These are phyloP conservation scores for Vigna hirtella DNA, from an alignment of 306 rosid species.

Conservation along the genomic window DNA sequence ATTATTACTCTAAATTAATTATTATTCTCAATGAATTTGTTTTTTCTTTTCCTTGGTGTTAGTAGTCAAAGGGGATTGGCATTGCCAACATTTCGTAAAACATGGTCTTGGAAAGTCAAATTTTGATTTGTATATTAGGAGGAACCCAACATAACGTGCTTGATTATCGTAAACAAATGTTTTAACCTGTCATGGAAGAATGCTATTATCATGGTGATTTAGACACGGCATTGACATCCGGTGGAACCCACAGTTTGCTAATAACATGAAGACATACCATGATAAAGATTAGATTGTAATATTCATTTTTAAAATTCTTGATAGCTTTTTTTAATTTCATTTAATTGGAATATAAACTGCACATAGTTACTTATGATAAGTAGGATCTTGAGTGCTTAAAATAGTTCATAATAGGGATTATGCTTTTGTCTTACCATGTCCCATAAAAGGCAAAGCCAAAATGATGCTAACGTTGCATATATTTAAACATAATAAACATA, in stretches of 20 bases:
- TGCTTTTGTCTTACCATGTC: too few relatives aligned
- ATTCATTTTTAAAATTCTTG: too few relatives aligned
- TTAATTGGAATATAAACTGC: too few relatives aligned
- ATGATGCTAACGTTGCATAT: too few relatives aligned
- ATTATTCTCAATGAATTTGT: neutral
- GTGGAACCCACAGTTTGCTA: conserved; percentile 11
- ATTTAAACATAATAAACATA: too few relatives aligned
- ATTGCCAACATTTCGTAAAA: conserved; percentile 40
- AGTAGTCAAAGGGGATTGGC: conserved; percentile 37
- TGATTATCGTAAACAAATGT: conserved; percentile 44
- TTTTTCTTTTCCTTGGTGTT: conserved; percentile 6
- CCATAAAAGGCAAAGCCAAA: too few relatives aligned
- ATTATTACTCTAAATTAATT: conserved; percentile 35
- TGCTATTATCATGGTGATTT: conserved; percentile 17
- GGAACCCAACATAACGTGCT: conserved; percentile 38
- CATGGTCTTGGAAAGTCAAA: conserved; percentile 37
- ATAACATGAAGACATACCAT: neutral
- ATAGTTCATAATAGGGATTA: too few relatives aligned
- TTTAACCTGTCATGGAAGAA: conserved; percentile 1
- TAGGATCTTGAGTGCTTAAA: too few relatives aligned
- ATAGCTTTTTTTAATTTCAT: too few relatives aligned
- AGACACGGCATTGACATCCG: neutral
- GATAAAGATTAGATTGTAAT: too few relatives aligned
- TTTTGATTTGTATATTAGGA: conserved; percentile 14
- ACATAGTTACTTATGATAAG: too few relatives aligned